Base-by-base conservation (phyloP, 2,329 filamentous ascomycete genomes). In the Fusarium sororula region DNA sequence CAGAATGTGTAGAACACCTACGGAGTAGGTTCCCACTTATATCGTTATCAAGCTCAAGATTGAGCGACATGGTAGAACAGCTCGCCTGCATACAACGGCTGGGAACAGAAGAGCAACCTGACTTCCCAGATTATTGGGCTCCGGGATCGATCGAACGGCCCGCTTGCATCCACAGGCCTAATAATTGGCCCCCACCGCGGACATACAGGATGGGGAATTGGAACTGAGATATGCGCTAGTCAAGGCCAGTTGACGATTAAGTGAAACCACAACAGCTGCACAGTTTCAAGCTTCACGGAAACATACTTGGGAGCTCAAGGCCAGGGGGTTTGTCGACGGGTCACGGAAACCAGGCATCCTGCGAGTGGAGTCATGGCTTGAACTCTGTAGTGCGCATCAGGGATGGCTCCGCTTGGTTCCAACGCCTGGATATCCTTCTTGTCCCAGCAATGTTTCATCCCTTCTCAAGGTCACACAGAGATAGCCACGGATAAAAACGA, bases 131-230 rank as follows among this genome's bases (percentile, higher is more conserved):
- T 68, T 56, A 68, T 44, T 74, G 59, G 63, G 51, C 51, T 55
- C 55, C 39, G 24, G 38, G 71, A 74, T 74, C 59, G 67, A 74
- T 73, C 57, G 61, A 70, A 59, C 70, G 70, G 70, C 61, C 61
- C 61, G 70, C 54, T 50, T 64, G 67, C 66, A 74, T 68, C 67
- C 53, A 67, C 51, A 68, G 63, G 55, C 48, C 48, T 60, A 62
- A 59, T 56, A 68, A 59, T 35, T 51, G 70, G 54, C 63, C 66
- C 70, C 57, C 39, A 41, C 42, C 57, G 42, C 44, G 38, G 55
- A 70, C 60, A 48, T 44, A 70, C 51, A 72, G 44, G 53, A 62
- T 66, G 60, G 56, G 51, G 42, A 69, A 45, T 50, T 57, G 45
- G 53, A 26, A 53, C 61, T 42, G 51, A 55, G 41, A 56, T 59